Base-by-base conservation (phyloP, 768 basidiomycete genomes). In the Lyophyllum shimeji region DNA sequence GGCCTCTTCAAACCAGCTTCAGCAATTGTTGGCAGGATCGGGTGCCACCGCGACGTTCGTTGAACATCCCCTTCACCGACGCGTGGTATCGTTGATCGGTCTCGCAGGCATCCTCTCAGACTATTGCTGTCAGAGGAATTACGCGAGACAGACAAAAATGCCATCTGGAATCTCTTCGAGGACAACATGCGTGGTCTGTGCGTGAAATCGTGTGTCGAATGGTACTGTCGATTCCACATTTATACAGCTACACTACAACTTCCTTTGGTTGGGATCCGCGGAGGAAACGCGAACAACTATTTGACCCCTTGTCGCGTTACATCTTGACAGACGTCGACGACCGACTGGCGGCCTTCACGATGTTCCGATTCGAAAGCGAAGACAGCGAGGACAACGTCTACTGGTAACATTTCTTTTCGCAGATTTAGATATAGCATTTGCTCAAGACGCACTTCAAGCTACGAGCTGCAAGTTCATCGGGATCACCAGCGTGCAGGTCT, bases 301-400 rank as follows among this genome's bases (percentile, higher is more conserved):
- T 90, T 61, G 63, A 86, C 63, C 44, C 63, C 1, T 65, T 75
- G 27, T 84, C 87, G 44, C 82, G 90, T 18, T 90, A 86, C 66
- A 65, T 90, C 52, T 55, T 89, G 21, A 73, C 79, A 34, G 64
- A 63, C 21, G 54, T 63, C 15, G 56, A 37, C 27, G 59, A 60
- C 49, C 60, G 55, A 13, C 45, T 78, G 23, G 58, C 73, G 27
- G 80, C 76, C 1, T 83, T 75, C 56, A 61, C 76, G 15, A 82
- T 83, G 71, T 92, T 93, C 66, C 82, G 90, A 1, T 93, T 93
- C 56, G 90, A 92, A 53, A 65, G 72, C 25, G 92, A 93, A 59
- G 76, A 82, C 8, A 74, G 72, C 4, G 76, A 82, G 56, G 70
- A 83, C 53, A 69, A 89, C 2, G 48, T 90, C 2, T 94, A 93